A percentile compares a stretch with the other conserved stretches of the same genome.
Conservation (phyloP, 2,329 filamentous ascomycete species). For the Paraphaeosphaeria minitans region DNA sequence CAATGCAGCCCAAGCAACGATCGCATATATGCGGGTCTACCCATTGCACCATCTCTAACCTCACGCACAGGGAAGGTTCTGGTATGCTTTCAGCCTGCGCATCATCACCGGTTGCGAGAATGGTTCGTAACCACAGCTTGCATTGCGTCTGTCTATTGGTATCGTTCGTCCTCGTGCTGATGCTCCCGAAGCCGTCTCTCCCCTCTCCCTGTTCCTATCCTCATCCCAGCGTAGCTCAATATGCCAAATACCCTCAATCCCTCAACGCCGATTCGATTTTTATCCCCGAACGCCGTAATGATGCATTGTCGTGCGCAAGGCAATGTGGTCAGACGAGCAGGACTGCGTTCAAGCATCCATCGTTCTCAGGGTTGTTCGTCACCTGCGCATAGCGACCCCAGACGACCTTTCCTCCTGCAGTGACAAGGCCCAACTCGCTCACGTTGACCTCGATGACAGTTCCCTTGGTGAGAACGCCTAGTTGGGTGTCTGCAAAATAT, state of each 20-base stretch:
- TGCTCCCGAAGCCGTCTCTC: neutral
- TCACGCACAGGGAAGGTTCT: too few species aligned
- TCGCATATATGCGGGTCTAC: too few species aligned
- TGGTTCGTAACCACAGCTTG: neutral
- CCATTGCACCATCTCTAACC: too few species aligned
- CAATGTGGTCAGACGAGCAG: constrained; percentile 31
- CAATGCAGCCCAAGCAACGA: too few species aligned
- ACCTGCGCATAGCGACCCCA: constrained; percentile 45
- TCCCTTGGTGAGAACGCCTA: neutral
- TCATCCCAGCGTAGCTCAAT: neutral
- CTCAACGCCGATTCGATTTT: constrained; percentile 11
- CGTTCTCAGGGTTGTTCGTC: constrained; percentile 48
- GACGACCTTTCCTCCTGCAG: constrained; percentile 78
- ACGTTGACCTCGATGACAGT: constrained; percentile 87
- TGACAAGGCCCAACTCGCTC: constrained; percentile 86
- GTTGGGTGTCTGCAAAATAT: too few species aligned
- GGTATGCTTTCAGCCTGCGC: too few species aligned
- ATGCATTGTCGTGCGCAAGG: constrained; percentile 4
- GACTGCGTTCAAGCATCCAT: constrained; percentile 47
- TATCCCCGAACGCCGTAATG: neutral
- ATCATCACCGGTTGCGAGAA: too few species aligned
- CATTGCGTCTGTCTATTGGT: neutral
- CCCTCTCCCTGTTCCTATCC: neutral
- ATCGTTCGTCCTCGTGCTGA: neutral
- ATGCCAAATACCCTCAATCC: neutral